Evolutionary conservation across 371 early-diverging fungal species (phyloP), one percentile per base, ranked within the genome.

Genomic region (Phascolomyces articulosus): DNA sequence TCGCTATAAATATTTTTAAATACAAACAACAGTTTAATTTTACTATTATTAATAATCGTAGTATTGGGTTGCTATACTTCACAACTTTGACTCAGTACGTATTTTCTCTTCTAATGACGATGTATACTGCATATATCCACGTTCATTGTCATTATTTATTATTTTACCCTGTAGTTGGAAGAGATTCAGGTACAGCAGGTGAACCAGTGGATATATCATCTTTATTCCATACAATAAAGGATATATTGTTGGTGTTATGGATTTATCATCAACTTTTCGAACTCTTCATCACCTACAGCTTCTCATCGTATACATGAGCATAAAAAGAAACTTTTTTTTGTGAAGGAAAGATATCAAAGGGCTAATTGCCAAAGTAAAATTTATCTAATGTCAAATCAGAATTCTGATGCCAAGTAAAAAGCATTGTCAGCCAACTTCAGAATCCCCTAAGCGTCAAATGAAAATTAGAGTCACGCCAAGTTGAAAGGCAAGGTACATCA

Each of bases 191-290:
- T 41, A 41, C 16, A 41, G 41, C 41, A 41, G 3, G 41, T 41
- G 41, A 41, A 15, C 18, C 41, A n/a, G 41, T 15, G 16, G 41
- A 11, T 41, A 4, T n/a, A 41, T 41, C 41, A 41, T 41, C 41
- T 41, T n/a, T 41, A 41, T 41, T 41, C 41, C 41, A 41, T 41
- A 41, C 41, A 41, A 41, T 41, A n/a, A 41, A 41, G 41, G 41
- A n/a, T 41, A 8, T 41, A 41, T 41, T 41, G 41, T 41, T 41
- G 41, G 4, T n/a, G 41, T 41, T 41, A n/a, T 41, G 41, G 41
- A 41, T 41, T 41, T n/a, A 41, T 41, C 41, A 41, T 15, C 41
- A 41, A 41, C 41, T 41, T 41, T 41, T 41, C 38, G 13, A 13
- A 38, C 38, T 38, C 38, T 38, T 38, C 38, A 38, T 41, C n/a